Percentiles rank a stretch among this genome's conserved stretches.
Evolutionary conservation across 2,329 filamentous ascomycete genomes (phyloP).

Genomic region (Aspergillus sp.): DNA sequence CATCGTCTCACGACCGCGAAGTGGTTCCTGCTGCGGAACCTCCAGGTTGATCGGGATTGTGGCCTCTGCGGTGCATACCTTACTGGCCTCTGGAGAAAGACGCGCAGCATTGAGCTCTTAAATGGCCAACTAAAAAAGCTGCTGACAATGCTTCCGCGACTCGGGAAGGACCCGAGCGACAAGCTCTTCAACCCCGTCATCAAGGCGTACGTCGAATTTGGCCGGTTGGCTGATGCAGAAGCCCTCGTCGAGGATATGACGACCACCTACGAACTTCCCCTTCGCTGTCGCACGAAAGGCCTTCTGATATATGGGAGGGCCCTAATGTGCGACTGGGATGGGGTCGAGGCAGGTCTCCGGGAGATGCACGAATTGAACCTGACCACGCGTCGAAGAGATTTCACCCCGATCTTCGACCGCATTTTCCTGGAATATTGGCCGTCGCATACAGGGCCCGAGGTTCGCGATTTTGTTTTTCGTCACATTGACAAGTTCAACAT

Average conservation of each 20-base stretch:
- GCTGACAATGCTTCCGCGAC: conserved; percentile 22
- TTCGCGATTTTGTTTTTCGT: conserved; percentile 34
- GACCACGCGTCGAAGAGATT: conserved; percentile 26
- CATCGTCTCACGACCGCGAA: conserved; percentile 37
- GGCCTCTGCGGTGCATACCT: conserved; percentile 37
- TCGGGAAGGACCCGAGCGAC: conserved; percentile 32
- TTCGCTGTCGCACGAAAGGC: conserved; percentile 34
- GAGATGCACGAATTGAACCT: conserved; percentile 35
- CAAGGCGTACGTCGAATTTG: conserved; percentile 38
- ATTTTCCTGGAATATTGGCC: conserved; percentile 43
- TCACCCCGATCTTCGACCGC: conserved; percentile 35
- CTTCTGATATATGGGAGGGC: conserved; percentile 37
- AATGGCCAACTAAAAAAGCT: conserved; percentile 33
- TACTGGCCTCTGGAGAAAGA: conserved; percentile 38
- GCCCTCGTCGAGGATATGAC: conserved; percentile 35
- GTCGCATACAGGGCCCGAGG: conserved; percentile 30
- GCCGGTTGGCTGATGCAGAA: conserved; percentile 33
- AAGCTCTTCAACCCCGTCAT: conserved; percentile 41
- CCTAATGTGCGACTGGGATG: conserved; percentile 38
- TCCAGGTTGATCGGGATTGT: conserved; percentile 33
- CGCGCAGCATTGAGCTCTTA: conserved; percentile 33
- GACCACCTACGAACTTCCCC: conserved; percentile 25
- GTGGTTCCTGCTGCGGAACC: conserved; percentile 30
- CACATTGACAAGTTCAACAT: conserved; percentile 36
- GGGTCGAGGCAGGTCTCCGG: conserved; percentile 36